Evolutionary conservation across 805 yeast species (phyloP).

Genomic region (Kuraishia borneana): DNA sequence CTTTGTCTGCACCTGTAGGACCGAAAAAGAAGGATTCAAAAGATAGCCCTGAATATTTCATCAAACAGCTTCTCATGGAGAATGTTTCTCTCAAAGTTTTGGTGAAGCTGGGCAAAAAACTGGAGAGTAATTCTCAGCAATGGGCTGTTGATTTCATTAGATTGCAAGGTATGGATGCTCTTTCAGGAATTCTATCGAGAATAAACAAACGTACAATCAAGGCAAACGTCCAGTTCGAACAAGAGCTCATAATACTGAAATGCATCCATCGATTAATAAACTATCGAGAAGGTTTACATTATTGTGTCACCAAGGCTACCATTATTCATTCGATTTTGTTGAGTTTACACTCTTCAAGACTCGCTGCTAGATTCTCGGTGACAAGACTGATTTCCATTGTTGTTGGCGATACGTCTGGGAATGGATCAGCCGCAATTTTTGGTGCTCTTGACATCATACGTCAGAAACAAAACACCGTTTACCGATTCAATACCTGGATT

Average conservation of each 20-base stretch:
- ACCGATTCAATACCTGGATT: conserved; percentile 64
- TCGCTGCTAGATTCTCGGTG: conserved; percentile 67
- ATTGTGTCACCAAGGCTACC: conserved; percentile 32
- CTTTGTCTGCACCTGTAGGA: neutral
- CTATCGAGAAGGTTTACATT: conserved; percentile 48
- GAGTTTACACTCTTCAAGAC: conserved; percentile 63
- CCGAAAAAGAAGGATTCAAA: conserved; percentile 2
- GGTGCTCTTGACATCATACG: conserved; percentile 24
- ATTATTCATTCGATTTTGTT: conserved; percentile 55
- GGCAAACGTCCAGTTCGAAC: conserved; percentile 41
- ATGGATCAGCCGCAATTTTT: conserved; percentile 18
- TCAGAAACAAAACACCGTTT: conserved; percentile 18
- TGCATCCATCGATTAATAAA: conserved; percentile 70
- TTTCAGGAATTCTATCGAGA: conserved; percentile 56
- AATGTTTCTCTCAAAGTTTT: conserved; percentile 28
- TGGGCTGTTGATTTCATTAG: conserved; percentile 79
- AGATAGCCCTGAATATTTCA: conserved; percentile 31
- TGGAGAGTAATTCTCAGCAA: conserved; percentile 11
- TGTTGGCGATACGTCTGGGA: conserved; percentile 14
- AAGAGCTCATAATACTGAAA: conserved; percentile 66
- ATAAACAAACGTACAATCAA: conserved; percentile 28
- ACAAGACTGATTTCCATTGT: conserved; percentile 63
- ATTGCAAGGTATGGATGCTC: conserved; percentile 71
- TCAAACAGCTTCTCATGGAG: conserved; percentile 26
- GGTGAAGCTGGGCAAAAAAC: conserved; percentile 14